A percentile compares a stretch with the other conserved stretches of the same genome.
phyloP scores from a whole-genome alignment of 495 filamentous ascomycete genomes.

The Penicillium bovifimosum region DNA sequence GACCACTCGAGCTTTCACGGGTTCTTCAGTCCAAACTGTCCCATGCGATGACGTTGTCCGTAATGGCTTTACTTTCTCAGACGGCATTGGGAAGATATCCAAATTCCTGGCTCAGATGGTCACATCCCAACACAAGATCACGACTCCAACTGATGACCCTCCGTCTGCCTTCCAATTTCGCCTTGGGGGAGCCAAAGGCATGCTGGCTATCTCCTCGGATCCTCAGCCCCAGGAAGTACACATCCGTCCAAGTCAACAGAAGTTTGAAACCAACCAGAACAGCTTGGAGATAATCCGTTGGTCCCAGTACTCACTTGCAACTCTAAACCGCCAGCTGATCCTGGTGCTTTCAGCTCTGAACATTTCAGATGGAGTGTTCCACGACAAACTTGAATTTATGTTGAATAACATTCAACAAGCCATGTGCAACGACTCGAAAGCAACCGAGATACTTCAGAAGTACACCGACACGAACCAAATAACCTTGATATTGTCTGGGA shows the following conservation, averaged over 20 bases:
- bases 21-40: constrained; percentile 33
- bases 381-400: constrained; percentile 58
- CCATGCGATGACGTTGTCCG: constrained; percentile 58
- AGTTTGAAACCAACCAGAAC: constrained; percentile 68
- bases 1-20: constrained; percentile 68
- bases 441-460: constrained; percentile 59
- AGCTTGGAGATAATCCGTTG: constrained; percentile 79
- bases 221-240: constrained; percentile 56
- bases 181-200: constrained; percentile 85
- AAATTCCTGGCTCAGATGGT: constrained; percentile 65
- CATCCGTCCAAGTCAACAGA: constrained; percentile 78
- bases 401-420: constrained; percentile 59
- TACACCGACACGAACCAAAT: constrained; percentile 84
- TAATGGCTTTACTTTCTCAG: constrained; percentile 69
- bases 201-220: constrained; percentile 67
- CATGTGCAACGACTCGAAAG: constrained; percentile 57
- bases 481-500: constrained; percentile 63
- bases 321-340: constrained; percentile 87
- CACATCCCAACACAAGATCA: constrained; percentile 55
- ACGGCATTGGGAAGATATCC: constrained; percentile 93
- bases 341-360: constrained; percentile 73
- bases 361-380: constrained; percentile 62
- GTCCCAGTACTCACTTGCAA: constrained; percentile 66
- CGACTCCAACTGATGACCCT: constrained; percentile 34
- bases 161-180: constrained; percentile 91